Base-by-base conservation (phyloP, 805 yeast species). In the Priceomyces fermenticarens region DNA sequence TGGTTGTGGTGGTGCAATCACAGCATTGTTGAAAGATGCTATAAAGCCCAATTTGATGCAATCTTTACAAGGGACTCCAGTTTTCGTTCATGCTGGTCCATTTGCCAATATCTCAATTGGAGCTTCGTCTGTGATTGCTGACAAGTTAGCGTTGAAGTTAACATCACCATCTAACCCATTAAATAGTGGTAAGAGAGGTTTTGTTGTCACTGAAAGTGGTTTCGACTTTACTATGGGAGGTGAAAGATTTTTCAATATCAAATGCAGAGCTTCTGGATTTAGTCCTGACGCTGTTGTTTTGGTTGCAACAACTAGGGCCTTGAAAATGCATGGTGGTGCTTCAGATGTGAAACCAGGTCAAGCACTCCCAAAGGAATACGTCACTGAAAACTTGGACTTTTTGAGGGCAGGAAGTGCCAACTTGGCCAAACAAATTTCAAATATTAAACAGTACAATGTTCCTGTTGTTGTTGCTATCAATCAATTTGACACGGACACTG, bases 151-250 rank as follows among this genome's bases (percentile, higher is more conserved):
- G 4, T 75, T 91, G 59, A 89, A 91, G 68, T 78, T 91, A 53
- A 89, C 95, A 12, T 63, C 76, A 15, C 67, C 75, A 13, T 57
- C 69, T 46, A 73, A 57, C 65, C 64, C 76, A 47, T 59, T 60
- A 42, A 70, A 70, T 53, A 62, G 54, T 45, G 75, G 80, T 40
- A 45, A 52, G 42, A 71, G 73, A 46, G 98, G 98, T 51, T 91
- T 79, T 60, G 98, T 89, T 41, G 88, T 91, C 46, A 91, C 99
- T 38, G 99, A 91, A 66, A 97, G 98, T 30, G 99, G 99, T 39
- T 91, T 91, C 69, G 98, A 91, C 67, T 91, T 93, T 74, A 91
- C 97, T 36, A 91, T 91, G 98, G 99, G 99, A 51, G 98, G 98
- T 53, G 99, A 91, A 73, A 79, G 98, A 57, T 91, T 91, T 70